Base-by-base conservation (phyloP, 345 rosid species). In the Lumnitzera littorea region DNA sequence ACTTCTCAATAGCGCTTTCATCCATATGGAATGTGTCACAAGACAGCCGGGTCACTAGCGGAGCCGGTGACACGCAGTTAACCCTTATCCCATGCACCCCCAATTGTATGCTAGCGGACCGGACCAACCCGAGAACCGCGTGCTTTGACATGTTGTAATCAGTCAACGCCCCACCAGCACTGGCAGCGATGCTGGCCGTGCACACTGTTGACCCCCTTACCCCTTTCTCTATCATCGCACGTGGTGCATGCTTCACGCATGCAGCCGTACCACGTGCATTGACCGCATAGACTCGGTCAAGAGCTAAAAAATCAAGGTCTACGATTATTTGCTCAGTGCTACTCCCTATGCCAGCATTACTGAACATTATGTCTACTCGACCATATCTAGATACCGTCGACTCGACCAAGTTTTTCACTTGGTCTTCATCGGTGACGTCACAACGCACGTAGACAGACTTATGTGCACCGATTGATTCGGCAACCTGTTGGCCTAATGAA, bases 101-200 rank as follows among this genome's bases (percentile, higher is more conserved):
- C 8, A 75, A 46, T 61, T 71, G 79, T 55, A 11, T 62, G 50
- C 79, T 75, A 2, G 71, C 73, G 2, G 62, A 71, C 65, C 59
- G 54, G 51, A 71, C 66, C 57, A 72, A 43, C 11, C 74, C 80
- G 52, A 65, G 2, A 60, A 76, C 74, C 10, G 76, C 63, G 17
- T 55, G 66, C 63, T 76, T 76, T 12, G 76, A 72, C 76, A 68
- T 65, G 0, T 0, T 3, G 57, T 76, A 76, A 49, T 76, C 77
- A 1, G 70, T 63, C 0, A 14, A 20, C 11, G 15, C n/a, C 36
- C 53, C 65, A 3, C 48, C 43, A 36, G 43, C 7, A 36, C 43
- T 25, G 16, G 67, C 72, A 12, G 16, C 53, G 12, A 46, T 20
- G 53, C 80, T 76, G 0, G 62, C 70, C 0, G 72, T 76, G 70